Evolutionary conservation across 2,329 filamentous ascomycete genomes (phyloP).

Genomic region (Alternaria alternata): DNA sequence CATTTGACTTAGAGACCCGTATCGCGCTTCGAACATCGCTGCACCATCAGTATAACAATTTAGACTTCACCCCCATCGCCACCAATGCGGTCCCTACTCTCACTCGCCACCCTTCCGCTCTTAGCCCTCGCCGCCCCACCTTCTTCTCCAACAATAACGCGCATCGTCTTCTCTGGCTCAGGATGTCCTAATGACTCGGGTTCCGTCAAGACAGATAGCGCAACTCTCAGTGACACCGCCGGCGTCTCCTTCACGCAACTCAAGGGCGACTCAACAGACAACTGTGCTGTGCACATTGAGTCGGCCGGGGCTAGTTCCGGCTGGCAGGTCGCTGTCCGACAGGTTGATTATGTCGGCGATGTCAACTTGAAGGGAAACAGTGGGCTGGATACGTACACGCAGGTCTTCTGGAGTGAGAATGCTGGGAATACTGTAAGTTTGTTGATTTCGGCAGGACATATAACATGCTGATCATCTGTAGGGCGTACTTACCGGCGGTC

Average conservation of each 20-base stretch:
- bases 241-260: constrained; percentile 37
- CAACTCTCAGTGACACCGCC: constrained; percentile 32
- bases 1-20: background rate
- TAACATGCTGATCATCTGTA: constrained; percentile 7
- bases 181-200: constrained; percentile 40
- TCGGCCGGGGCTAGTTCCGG: constrained; percentile 32
- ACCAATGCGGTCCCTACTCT: constrained; percentile 27
- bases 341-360: constrained; percentile 35
- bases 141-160: constrained; percentile 33
- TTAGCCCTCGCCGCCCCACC: constrained; percentile 32
- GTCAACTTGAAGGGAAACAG: constrained; percentile 34
- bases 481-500: constrained; percentile 28
- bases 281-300: constrained; percentile 44
- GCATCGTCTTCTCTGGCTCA: constrained; percentile 34
- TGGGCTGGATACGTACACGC: constrained; percentile 35
- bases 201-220: constrained; percentile 28
- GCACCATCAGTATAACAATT: background rate
- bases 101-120: constrained; percentile 23
- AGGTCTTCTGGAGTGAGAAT: constrained; percentile 42
- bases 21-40: background rate
- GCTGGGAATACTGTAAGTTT: constrained; percentile 39
- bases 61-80: background rate
- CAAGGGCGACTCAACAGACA: constrained; percentile 33
- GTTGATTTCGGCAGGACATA: background rate
- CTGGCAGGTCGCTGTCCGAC: constrained; percentile 42